Evolutionary conservation across 2,329 filamentous ascomycete genomes (phyloP), one percentile per base, ranked within the genome.

Genomic region (Coleophoma cylindrospora): DNA sequence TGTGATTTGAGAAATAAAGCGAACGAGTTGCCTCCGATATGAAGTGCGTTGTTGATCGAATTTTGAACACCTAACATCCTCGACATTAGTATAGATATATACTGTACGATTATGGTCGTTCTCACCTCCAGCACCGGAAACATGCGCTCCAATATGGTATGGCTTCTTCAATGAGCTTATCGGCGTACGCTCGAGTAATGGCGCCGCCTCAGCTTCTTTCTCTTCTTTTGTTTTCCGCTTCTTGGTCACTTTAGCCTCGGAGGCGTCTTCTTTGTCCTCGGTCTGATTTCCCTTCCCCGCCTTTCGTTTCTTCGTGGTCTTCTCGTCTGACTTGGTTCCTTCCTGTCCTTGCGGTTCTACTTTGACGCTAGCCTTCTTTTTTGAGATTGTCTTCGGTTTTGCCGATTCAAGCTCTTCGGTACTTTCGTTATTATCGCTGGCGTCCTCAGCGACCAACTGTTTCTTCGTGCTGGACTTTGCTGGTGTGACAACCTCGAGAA

Each of bases 1-100:
- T 99, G 94, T 0, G 89, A 95, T 67, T 97, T 97, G 59, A 99
- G 78, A 71, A 99, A 99, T 17, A 97, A 76, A 4, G 94, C 94
- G 60, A 97, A 95, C 10, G 91, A 83, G 66, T 97, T 99, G 55
- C 87, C 91, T 48, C 91, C 91, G 56, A 96, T 91, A 45, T 90
- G 80, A 2, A 85, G 65, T 41, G 87, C 81, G 60, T 96, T 95
- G 19, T 77, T 74, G 51, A 97, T 77, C 0, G 91, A 80, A 67
- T 97, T 96, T 50, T 96, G 91, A 1, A 97, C 88, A 48, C 91
- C 89, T 91, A 59, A 14, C 43, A 43, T 21, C 52, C 50, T 45
- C 27, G 19, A 38, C 11, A 40, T 51, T 40, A 40, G 36, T 50
- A 45, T 47, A 45, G 45, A 61, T 56, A 45, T 49, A 52, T 40